phyloP scores from a whole-genome alignment of 495 filamentous ascomycete species.

The Rusavskia elegans region DNA sequence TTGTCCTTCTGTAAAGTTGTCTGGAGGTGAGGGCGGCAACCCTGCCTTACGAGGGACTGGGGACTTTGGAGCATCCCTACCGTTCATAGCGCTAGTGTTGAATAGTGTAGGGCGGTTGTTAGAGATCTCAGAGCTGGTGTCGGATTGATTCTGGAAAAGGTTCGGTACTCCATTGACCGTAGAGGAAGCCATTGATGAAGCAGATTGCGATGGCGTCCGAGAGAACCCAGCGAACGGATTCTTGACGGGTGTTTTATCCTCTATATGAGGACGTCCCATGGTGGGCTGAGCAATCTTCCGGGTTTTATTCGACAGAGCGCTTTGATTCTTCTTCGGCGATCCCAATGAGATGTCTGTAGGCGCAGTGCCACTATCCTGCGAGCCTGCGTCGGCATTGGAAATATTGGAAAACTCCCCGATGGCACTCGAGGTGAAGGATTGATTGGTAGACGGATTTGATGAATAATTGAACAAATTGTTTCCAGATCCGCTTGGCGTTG shows the following conservation, averaged over 20 bases:
- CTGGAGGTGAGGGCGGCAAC: conserved; percentile 6
- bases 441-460: background rate
- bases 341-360: background rate
- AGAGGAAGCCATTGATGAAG: background rate
- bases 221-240: background rate
- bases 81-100: too few species aligned
- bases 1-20: conserved; percentile 6
- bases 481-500: background rate
- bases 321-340: background rate
- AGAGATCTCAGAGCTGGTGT: background rate
- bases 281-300: background rate
- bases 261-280: background rate
- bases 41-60: background rate
- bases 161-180: background rate
- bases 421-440: background rate
- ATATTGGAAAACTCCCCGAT: background rate
- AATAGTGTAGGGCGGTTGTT: background rate
- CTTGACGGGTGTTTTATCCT: background rate
- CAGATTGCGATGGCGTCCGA: background rate
- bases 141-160: background rate
- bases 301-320: background rate
- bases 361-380: background rate
- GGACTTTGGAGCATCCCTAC: too few species aligned
- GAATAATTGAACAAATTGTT: background rate
- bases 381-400: background rate